A percentile compares a stretch with the other conserved stretches of the same genome.
Evolutionary conservation across 208 protist genomes (phyloP).

Genomic region (Wallacemonas sp.): DNA sequence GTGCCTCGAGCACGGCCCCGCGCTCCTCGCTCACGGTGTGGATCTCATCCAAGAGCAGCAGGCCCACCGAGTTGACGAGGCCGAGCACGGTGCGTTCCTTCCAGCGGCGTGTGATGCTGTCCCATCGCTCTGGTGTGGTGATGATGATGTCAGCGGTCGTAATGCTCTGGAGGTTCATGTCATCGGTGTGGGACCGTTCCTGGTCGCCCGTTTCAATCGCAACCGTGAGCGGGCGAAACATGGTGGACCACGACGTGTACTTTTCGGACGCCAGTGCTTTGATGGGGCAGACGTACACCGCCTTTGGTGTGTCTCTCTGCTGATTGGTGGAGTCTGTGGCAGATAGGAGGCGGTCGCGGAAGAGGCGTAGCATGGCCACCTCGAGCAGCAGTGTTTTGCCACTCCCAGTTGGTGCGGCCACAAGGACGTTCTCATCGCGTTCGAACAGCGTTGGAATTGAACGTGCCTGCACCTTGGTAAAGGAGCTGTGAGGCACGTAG

Average conservation of each 20-base stretch:
- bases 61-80: conserved; percentile 71
- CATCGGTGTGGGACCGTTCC: conserved; percentile 46
- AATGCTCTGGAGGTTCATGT: conserved; percentile 38
- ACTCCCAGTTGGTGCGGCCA: conserved; percentile 88
- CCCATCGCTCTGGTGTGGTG: conserved; percentile 94
- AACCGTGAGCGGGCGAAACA: conserved; percentile 81
- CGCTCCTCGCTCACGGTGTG: conserved; percentile 92
- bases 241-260: conserved; percentile 59
- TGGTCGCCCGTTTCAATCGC: conserved; percentile 97
- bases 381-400: conserved; percentile 90
- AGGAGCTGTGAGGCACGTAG: conserved; percentile 46
- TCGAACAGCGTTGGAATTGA: conserved; percentile 64
- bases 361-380: conserved; percentile 88
- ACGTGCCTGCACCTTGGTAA: conserved; percentile 75
- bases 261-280: conserved; percentile 92
- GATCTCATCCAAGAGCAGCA: conserved; percentile 93
- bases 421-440: conserved; percentile 62
- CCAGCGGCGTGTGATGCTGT: conserved; percentile 93
- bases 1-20: conserved; percentile 90
- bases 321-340: background rate
- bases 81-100: conserved; percentile 68
- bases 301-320: conserved; percentile 34
- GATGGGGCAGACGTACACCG: conserved; percentile 92
- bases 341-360: conserved; percentile 47
- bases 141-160: conserved; percentile 81